Evolutionary conservation across 2,329 filamentous ascomycete genomes (phyloP), one percentile per base, ranked within the genome.

Genomic region (Alternaria sp.): DNA sequence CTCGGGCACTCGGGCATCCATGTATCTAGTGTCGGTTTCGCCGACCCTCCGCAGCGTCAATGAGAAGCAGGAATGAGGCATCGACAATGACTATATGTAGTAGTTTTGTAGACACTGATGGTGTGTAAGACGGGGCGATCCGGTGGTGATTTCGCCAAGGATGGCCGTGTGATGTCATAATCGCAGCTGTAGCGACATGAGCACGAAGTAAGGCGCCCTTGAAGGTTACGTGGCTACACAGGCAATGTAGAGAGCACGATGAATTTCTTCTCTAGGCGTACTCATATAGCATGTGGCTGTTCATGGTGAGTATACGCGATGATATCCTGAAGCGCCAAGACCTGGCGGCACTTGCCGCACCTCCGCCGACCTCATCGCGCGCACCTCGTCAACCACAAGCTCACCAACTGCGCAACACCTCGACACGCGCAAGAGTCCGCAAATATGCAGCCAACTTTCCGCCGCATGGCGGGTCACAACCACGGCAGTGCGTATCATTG

Each of bases 391-490:
- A 62, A 50, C 32, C 50, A 6, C 50, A 65, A 66, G 59, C 57
- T 64, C 66, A 66, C 66, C 36, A 51, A 54, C 51, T 13, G 55
- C 61, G 54, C 54, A 55, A 54, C 55, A 30, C 59, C 17, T 46
- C 59, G 19, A 58, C 43, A 62, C 67, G 67, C 63, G 62, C 65
- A 64, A 64, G 54, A 45, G 54, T 61, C 66, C 61, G 46, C 51
- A 63, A 62, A 36, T 44, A 65, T 60, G 54, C 62, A 59, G 61
- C 50, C 55, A 30, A 62, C 62, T 61, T 55, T 64, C 62, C 61
- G 50, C 68, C 73, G 59, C 60, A 77, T 77, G 74, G 74, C 74
- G 30, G 74, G 72, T 30, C 70, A 72, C 64, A 66, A 72, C 54
- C 70, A 71, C 60, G 70, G 69, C 61, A 68, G 74, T 72, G 71